phyloP scores from a whole-genome alignment of 495 filamentous ascomycete genomes.

The Melanomma pulvis-pyrius region DNA sequence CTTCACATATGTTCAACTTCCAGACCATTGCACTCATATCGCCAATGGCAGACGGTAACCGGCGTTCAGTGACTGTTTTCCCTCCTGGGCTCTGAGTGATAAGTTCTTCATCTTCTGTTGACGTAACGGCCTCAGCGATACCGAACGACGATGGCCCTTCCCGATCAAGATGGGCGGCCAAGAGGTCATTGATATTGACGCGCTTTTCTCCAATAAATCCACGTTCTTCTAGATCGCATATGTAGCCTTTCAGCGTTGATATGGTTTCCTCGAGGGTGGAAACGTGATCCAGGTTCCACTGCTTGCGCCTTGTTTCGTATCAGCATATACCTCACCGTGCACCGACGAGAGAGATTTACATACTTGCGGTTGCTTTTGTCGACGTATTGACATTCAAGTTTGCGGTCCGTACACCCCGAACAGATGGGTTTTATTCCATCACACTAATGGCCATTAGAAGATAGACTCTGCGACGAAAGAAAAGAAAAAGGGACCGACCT shows the following conservation, averaged over 20 bases:
- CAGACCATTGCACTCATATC: background rate
- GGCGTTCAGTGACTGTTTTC: background rate
- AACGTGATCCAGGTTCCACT: background rate
- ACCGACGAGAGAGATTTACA: background rate
- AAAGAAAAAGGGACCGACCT: background rate
- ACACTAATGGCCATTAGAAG: background rate
- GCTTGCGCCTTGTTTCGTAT: background rate
- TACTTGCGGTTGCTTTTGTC: background rate
- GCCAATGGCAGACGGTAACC: background rate
- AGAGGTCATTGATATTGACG: background rate
- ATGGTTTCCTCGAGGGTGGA: background rate
- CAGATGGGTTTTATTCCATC: background rate
- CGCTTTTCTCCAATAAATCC: background rate
- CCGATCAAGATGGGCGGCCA: background rate
- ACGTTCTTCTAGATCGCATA: background rate
- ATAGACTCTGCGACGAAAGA: background rate
- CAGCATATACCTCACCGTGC: background rate
- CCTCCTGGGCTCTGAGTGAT: background rate
- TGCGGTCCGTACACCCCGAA: background rate
- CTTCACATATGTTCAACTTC: background rate
- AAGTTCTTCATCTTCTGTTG: background rate
- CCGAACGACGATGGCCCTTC: background rate
- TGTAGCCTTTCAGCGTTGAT: background rate
- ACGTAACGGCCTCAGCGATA: background rate
- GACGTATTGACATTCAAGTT: background rate